Evolutionary conservation across 2,329 filamentous ascomycete species (phyloP).

Genomic region (Nothomitra cinnamomea): DNA sequence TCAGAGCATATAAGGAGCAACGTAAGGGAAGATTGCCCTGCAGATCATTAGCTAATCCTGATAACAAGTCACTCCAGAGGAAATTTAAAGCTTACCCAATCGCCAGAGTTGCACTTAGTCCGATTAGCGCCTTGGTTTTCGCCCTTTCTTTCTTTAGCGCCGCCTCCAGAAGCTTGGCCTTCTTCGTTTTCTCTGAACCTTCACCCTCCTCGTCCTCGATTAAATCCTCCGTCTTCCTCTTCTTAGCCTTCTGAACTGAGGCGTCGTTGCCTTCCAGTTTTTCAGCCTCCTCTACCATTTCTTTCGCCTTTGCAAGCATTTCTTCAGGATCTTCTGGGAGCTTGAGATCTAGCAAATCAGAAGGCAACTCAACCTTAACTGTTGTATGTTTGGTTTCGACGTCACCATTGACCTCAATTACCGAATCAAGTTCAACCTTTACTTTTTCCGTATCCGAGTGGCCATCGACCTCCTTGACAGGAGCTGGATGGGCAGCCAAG

Average conservation of each 20-base stretch:
- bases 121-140: conserved; percentile 68
- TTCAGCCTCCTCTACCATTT: conserved; percentile 66
- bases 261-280: conserved; percentile 26
- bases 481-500: not conserved
- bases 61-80: not conserved
- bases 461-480: conserved; percentile 12
- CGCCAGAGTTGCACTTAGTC: conserved; percentile 71
- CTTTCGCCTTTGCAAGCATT: conserved; percentile 73
- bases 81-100: conserved; percentile 55
- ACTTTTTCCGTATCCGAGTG: conserved; percentile 30
- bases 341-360: conserved; percentile 46
- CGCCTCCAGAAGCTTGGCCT: conserved; percentile 49
- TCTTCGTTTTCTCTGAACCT: conserved; percentile 41
- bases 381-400: conserved; percentile 54
- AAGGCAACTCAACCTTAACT: conserved; percentile 60
- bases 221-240: conserved; percentile 46
- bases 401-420: conserved; percentile 38
- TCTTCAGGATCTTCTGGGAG: conserved; percentile 61
- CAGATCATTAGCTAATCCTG: not conserved
- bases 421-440: conserved; percentile 53
- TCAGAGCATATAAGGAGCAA: not conserved
- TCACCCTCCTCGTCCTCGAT: conserved; percentile 25
- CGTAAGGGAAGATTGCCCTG: not conserved
- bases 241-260: conserved; percentile 27
- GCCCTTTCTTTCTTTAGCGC: conserved; percentile 75